A percentile compares a stretch with the other conserved stretches of the same genome.
Evolutionary conservation across 169 alveolate genomes (phyloP).

Genomic region (Plasmodium adleri): DNA sequence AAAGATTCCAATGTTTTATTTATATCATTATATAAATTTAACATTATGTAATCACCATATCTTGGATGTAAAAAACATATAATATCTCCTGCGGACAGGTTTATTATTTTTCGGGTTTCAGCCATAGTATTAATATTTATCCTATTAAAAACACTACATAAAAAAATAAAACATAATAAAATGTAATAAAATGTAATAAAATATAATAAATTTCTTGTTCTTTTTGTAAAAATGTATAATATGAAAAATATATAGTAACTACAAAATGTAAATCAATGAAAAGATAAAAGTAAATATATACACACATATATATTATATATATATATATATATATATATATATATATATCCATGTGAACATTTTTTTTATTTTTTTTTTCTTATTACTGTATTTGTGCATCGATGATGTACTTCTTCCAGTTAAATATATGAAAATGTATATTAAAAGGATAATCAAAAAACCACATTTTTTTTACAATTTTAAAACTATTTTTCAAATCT

Average conservation of each 20-base stretch:
- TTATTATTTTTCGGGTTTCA: conserved; percentile 74
- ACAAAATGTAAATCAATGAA: too few species aligned
- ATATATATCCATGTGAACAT: neutral
- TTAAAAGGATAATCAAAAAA: conserved; percentile 80
- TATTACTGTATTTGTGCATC: conserved; percentile 86
- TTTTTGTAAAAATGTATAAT: neutral
- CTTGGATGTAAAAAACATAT: conserved; percentile 87
- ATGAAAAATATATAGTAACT: neutral
- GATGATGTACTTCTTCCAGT: conserved; percentile 85
- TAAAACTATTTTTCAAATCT: conserved; percentile 78
- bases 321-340: neutral
- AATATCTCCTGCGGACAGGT: conserved; percentile 79
- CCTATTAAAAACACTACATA: conserved; percentile 58
- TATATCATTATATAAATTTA: conserved; percentile 84
- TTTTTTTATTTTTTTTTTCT: too few species aligned
- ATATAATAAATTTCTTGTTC: neutral
- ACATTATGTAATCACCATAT: conserved; percentile 86
- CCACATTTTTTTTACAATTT: conserved; percentile 83
- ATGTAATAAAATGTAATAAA: neutral
- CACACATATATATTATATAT: neutral
- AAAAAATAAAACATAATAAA: neutral
- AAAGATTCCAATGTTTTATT: conserved; percentile 82
- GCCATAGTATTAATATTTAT: conserved; percentile 72
- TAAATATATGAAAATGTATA: conserved; percentile 80
- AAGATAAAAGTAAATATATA: neutral